Base-by-base conservation (phyloP, 78 protist species). In the Parvularia atlantis region DNA sequence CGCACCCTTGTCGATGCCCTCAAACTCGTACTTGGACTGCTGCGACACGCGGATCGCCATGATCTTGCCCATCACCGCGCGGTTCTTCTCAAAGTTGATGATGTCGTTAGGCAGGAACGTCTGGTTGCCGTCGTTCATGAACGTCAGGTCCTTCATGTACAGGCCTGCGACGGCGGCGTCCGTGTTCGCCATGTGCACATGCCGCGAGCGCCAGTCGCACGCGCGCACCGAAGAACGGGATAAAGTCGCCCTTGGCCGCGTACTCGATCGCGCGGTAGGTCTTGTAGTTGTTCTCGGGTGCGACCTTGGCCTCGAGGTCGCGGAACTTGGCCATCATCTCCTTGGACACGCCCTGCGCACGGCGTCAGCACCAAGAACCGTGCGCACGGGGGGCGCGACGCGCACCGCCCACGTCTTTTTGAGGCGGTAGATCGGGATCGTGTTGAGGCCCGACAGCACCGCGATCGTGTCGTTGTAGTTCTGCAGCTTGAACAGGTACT, bases 131-230 rank as follows among this genome's bases (percentile, higher is more conserved):
- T 61, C 66, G 66, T 61, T 61, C 30, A 61, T 39, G 66, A 61
- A 61, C 13, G 66, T 61, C 26, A 61, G 50, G 31, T 61, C 66
- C 50, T 61, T 36, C 36, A 61, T 46, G 50, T 24, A 61, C 30
- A 61, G 50, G 36, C 52, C n/a, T n/a, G n/a, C n/a, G n/a, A n/a
- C n/a, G n/a, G n/a, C n/a, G n/a, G n/a, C n/a, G n/a, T n/a, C n/a
- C n/a, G n/a, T n/a, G n/a, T n/a, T n/a, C n/a, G n/a, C n/a, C n/a
- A n/a, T n/a, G n/a, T n/a, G n/a, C n/a, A n/a, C n/a, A n/a, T n/a
- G n/a, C n/a, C n/a, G n/a, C n/a, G n/a, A n/a, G n/a, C n/a, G n/a
- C n/a, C n/a, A n/a, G n/a, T n/a, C n/a, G n/a, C n/a, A n/a, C n/a
- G n/a, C n/a, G n/a, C n/a, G n/a, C n/a, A n/a, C n/a, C 44, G 41